Conservation (phyloP, 495 filamentous ascomycete genomes). For the Neurospora intermedia region DNA sequence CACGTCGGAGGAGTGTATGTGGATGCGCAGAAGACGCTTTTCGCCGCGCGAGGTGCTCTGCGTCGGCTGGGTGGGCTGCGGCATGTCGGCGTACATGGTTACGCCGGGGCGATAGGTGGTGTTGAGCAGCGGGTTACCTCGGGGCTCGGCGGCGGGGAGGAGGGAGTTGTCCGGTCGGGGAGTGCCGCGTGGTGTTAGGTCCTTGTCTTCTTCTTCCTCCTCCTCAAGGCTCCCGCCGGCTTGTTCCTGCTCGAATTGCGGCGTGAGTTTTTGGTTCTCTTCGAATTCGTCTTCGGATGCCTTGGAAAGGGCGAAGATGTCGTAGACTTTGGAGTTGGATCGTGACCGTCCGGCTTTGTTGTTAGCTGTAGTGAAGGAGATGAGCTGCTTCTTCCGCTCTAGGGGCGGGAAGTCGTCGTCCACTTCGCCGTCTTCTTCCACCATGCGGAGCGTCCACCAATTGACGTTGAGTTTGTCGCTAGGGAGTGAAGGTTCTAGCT, state of each 20-base stretch:
- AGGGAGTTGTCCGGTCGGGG: constrained; percentile 31
- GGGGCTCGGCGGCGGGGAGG: constrained; percentile 19
- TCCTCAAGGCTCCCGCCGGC: constrained; percentile 27
- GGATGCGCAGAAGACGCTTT: constrained; percentile 67
- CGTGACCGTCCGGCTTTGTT: constrained; percentile 58
- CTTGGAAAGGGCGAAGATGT: constrained; percentile 85
- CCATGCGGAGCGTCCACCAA: constrained; percentile 86
- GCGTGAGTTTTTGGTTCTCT: constrained; percentile 67
- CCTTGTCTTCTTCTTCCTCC: constrained; percentile 24
- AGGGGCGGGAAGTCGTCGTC: constrained; percentile 92
- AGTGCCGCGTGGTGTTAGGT: constrained; percentile 30
- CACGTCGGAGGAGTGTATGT: constrained; percentile 68
- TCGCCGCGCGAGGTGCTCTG: constrained; percentile 44
- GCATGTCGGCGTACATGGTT: constrained; percentile 51
- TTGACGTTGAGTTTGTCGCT: constrained; percentile 72
- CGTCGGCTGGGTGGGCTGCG: constrained; percentile 50
- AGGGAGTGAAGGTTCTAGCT: constrained; percentile 58
- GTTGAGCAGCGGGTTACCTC: constrained; percentile 50
- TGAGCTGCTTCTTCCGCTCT: constrained; percentile 64
- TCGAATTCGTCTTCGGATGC: constrained; percentile 66
- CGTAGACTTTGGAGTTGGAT: constrained; percentile 72
- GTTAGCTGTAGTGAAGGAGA: constrained; percentile 84
- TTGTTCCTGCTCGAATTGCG: constrained; percentile 52
- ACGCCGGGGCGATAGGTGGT: constrained; percentile 46
- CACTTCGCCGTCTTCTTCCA: constrained; percentile 77